Conservation (phyloP, 2,329 filamentous ascomycete genomes). For the Lachnellula hyalina region DNA sequence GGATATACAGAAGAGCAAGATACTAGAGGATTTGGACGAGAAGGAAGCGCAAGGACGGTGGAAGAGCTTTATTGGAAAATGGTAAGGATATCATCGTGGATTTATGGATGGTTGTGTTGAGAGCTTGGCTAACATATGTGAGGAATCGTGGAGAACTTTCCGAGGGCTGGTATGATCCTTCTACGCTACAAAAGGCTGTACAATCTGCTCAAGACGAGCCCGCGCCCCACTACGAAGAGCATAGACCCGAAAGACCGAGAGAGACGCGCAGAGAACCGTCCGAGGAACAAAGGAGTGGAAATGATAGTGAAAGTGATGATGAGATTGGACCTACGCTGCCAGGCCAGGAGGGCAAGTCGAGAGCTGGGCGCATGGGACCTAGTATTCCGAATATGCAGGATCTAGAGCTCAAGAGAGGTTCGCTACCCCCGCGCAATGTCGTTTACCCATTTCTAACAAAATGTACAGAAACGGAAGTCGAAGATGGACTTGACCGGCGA, state of each 20-base stretch:
- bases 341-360: constrained; percentile 25
- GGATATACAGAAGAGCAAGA: constrained; percentile 76
- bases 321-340: constrained; percentile 44
- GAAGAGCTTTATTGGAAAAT: constrained; percentile 89
- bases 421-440: neutral
- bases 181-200: constrained; percentile 38
- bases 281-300: constrained; percentile 5
- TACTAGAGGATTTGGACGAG: constrained; percentile 63
- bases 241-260: neutral
- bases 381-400: constrained; percentile 69
- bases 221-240: constrained; percentile 2
- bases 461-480: constrained; percentile 34
- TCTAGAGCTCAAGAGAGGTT: constrained; percentile 55
- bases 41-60: constrained; percentile 77
- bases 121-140: constrained; percentile 40
- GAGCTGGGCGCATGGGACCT: constrained; percentile 41
- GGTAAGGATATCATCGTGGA: constrained; percentile 46
- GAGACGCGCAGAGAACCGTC: constrained; percentile 2
- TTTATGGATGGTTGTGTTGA: neutral
- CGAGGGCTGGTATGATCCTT: constrained; percentile 89
- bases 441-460: constrained; percentile 2
- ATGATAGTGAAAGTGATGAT: constrained; percentile 32
- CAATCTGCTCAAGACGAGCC: constrained; percentile 13
- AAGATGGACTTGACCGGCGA: constrained; percentile 41
- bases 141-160: constrained; percentile 82